Base-by-base conservation (phyloP, 192 early-diverging fungal species). In the Podochytrium sp. region DNA sequence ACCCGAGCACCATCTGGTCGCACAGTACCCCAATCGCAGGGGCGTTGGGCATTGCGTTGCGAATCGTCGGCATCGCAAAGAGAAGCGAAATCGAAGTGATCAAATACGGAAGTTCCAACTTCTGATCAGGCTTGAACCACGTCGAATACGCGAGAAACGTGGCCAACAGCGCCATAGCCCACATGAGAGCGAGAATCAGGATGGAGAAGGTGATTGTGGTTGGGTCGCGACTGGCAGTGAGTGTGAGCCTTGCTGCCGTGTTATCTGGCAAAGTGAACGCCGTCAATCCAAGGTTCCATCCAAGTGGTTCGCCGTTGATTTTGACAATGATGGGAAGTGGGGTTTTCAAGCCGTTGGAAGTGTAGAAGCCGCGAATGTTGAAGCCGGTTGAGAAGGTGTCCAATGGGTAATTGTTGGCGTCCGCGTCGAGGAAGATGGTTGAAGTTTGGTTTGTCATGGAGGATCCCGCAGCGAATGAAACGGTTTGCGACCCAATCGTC, bases 1-100 rank as follows among this genome's bases (percentile, higher is more conserved):
- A 69, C 4, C 66, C 66, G n/a, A 33, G 27, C n/a, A 52, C 49
- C 66, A 69, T 69, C 20, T 69, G 66, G 37, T 69, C 66, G 2
- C 35, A 33, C 30, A 69, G 34, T 18, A 69, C 51, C 35, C 66
- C 66, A 20, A 69, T 55, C 14, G 51, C 14, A 23, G 66, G 66
- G 4, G 66, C 66, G 34, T 51, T 55, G 7, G 66, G 66, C 66
- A 69, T 69, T 30, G 66, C 66, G 30, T 69, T 69, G 30, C 66
- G 43, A 12, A 69, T 33, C n/a, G 51, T 55, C 10, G 66, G 66
- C 29, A 69, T 69, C 14, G 66, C 66, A 40, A 69, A 69, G 25
- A 69, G 34, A 3, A 69, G 34, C 12, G 50, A 27, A n/a, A 69
- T 39, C 0, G 50, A 34, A 20, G 55, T 29, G 51, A 69, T 55